A percentile compares a stretch with the other conserved stretches of the same genome.
These are phyloP conservation scores for Phytophthora hibernalis DNA, from an alignment of 352 stramenopile genomes.

Conservation along the genomic window DNA sequence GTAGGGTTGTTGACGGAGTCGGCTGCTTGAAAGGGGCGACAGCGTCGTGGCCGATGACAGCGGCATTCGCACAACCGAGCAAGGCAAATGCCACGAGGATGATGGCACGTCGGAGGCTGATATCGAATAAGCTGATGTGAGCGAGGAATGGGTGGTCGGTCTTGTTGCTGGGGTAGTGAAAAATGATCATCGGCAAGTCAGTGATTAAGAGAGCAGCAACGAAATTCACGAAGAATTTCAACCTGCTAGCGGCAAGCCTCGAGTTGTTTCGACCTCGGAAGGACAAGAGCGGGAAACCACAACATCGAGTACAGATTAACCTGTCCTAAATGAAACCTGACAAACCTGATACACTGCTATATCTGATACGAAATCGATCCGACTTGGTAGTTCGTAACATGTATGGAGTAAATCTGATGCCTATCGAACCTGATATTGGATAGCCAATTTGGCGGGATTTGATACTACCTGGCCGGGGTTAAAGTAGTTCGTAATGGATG, in stretches of 20 bases:
- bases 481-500: too few species aligned
- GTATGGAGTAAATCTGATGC: too few species aligned
- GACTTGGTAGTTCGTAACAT: too few species aligned
- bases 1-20: constrained; percentile 8
- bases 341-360: too few species aligned
- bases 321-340: too few species aligned
- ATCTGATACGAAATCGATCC: too few species aligned
- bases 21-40: constrained; percentile 24
- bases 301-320: too few species aligned
- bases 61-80: constrained; percentile 3
- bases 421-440: too few species aligned
- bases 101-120: constrained; percentile 5
- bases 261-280: background rate
- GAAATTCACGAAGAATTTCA: constrained; percentile 17
- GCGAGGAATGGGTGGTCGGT: background rate
- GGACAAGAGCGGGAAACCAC: background rate
- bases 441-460: too few species aligned
- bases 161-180: background rate
- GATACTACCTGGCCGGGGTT: too few species aligned
- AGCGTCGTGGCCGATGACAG: constrained; percentile 27
- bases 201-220: background rate
- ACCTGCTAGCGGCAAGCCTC: background rate
- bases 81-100: background rate
- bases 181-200: constrained; percentile 9
- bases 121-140: background rate